These are phyloP conservation scores for Ensete glaucum DNA, from an alignment of 176 grass and related monocot genomes.

Conservation along the genomic window DNA sequence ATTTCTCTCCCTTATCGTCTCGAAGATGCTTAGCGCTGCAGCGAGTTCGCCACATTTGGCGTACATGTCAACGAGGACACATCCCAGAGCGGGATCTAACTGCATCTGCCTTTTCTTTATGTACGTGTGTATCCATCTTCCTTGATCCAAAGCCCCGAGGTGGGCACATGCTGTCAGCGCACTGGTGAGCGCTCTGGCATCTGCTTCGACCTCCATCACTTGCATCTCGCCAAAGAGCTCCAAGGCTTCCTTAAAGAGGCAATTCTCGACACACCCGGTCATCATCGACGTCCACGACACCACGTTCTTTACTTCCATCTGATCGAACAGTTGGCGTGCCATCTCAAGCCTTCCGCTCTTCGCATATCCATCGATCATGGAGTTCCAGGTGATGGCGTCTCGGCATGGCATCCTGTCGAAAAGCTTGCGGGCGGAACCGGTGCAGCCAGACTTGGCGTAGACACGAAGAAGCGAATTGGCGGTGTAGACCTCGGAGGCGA, in stretches of 20 bases:
- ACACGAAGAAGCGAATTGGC: conserved; percentile 12
- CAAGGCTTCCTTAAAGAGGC: conserved; percentile 15
- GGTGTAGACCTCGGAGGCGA: conserved; percentile 4
- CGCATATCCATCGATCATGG: conserved; percentile 11
- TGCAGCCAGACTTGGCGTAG: background rate
- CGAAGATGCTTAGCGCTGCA: conserved; percentile 1
- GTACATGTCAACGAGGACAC: conserved; percentile 16
- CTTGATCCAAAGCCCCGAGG: conserved; percentile 16
- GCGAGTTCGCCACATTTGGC: conserved; percentile 13
- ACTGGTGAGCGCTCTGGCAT: background rate
- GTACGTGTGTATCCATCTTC: conserved; percentile 18
- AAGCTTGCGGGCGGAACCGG: background rate
- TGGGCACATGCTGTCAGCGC: conserved; percentile 12
- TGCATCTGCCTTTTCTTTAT: background rate
- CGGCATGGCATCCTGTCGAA: background rate
- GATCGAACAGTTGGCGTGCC: conserved; percentile 8
- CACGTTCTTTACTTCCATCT: conserved; percentile 10
- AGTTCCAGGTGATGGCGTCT: conserved; percentile 15
- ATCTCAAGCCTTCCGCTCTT: background rate
- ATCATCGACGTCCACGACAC: conserved; percentile 21
- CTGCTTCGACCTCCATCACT: background rate
- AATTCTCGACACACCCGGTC: background rate
- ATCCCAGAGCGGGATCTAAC: conserved; percentile 1
- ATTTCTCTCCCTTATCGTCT: background rate
- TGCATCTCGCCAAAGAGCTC: conserved; percentile 16